Evolutionary conservation across 257 asterid species (phyloP).

Genomic region (Solanum corneliomulleri): DNA sequence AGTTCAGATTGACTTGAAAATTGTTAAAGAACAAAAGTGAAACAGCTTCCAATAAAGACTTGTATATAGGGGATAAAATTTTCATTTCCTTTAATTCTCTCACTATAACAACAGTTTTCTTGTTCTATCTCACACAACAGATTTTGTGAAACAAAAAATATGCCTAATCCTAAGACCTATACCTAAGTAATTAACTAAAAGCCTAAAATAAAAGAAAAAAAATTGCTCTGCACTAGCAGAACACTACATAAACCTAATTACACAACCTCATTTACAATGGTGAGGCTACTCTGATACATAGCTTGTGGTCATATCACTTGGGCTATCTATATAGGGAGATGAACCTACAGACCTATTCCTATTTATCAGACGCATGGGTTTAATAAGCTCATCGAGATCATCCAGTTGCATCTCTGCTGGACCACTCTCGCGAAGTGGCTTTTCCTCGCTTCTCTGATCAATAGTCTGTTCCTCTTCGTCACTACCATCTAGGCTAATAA

Average conservation of each 20-base stretch:
- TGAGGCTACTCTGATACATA: not conserved
- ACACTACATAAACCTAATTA: not conserved
- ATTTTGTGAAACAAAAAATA: not conserved
- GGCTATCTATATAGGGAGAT: constrained; percentile 12
- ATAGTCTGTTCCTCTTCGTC: constrained; percentile 17
- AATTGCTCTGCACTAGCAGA: not conserved
- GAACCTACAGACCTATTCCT: constrained; percentile 4
- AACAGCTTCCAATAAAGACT: not conserved
- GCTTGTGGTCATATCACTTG: constrained; percentile 1
- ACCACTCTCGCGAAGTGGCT: constrained; percentile 1
- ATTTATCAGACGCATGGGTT: constrained; percentile 20
- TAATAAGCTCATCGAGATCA: constrained; percentile 21
- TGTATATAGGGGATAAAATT: not conserved
- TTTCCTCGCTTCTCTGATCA: constrained; percentile 4
- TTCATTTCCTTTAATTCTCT: not conserved
- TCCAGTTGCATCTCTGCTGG: constrained; percentile 7
- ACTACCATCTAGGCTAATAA: constrained; percentile 48
- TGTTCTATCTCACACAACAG: not conserved
- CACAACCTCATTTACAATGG: constrained; percentile 1
- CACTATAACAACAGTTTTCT: not conserved
- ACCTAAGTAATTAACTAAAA: constrained; percentile 16
- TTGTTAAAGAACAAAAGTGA: not conserved
- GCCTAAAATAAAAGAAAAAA: not conserved
- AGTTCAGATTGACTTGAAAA: not conserved
- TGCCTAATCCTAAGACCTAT: constrained; percentile 5